These are phyloP conservation scores for Corchorus olitorius DNA, from an alignment of 345 rosid genomes.

Conservation along the genomic window DNA sequence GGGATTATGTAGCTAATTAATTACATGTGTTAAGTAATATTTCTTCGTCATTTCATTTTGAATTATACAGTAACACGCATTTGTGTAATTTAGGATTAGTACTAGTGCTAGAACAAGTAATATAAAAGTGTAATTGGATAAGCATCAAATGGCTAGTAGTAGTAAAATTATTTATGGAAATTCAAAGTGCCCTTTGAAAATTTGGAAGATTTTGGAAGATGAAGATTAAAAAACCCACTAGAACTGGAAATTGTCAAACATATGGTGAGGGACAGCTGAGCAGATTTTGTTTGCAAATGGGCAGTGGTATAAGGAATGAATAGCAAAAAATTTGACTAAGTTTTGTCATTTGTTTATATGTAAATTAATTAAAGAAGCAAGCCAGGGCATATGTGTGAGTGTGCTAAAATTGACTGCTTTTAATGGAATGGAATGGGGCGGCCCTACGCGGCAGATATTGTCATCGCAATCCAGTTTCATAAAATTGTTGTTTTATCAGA, in stretches of 20 bases:
- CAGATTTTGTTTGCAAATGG: not conserved
- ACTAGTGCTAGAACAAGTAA: too few relatives aligned
- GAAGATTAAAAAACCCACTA: not conserved
- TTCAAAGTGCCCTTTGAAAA: not conserved
- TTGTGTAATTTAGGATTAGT: not conserved
- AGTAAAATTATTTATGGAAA: not conserved
- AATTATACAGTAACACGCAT: not conserved
- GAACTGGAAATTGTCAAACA: not conserved
- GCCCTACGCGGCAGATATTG: not conserved
- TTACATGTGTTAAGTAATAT: not conserved
- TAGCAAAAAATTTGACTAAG: not conserved
- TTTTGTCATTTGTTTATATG: not conserved
- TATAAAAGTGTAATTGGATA: not conserved
- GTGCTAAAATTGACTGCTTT: not conserved
- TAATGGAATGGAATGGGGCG: not conserved
- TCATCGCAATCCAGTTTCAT: not conserved
- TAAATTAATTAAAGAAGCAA: not conserved
- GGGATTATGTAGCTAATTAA: too few relatives aligned
- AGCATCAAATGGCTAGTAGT: not conserved
- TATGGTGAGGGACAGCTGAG: conserved; percentile 4
- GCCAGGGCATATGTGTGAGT: not conserved
- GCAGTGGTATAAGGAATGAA: not conserved
- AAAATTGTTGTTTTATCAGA: not conserved
- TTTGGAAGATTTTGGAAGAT: not conserved
- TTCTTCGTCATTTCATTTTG: not conserved